Evolutionary conservation across 768 basidiomycete species (phyloP), one percentile per base, ranked within the genome.

Genomic region (Mycena vulgaris): DNA sequence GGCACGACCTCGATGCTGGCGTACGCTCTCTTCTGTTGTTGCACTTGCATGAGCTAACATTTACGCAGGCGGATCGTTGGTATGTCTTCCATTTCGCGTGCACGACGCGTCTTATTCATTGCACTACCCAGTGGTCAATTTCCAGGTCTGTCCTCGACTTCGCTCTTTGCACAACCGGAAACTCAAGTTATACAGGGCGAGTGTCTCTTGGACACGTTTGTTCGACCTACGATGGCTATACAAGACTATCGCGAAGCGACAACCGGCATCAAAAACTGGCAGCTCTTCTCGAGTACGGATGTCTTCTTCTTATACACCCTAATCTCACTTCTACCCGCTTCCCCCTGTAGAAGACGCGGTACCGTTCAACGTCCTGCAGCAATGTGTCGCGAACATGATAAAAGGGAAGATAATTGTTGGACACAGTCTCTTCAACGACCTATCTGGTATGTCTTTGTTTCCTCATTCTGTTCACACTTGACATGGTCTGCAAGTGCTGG

Each of bases 1-100:
- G 94, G 94, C 9, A 91, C 91, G 19, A 95, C 94, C 2, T 88
- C 90, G 42, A 92, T 95, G 90, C 84, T 95, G 39, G 94, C 93
- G 94, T 94, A 82, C 71, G 91, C 17, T 39, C 60, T 61, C 35
- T 63, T 28, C 40, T 58, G 47, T 30, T 23, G 23, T 35, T 51
- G 30, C 63, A 11, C 67, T 40, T 37, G 48, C 59, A 17, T 30
- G 9, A 21, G 17, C 70, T 69, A 56, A 39, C 33, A 25, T 63
- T 48, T 19, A 10, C 30, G 10, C 75, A 89, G 88, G 51, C 86
- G 87, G 57, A 85, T 89, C 42, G 74, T 75, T 35, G 52, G 74
- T 73, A 49, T 16, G 66, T 58, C 39, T 40, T 35, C 13, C 37
- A 27, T 45, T 37, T 30, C 47, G 30, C 47, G 77, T 80, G 11